phyloP scores from a whole-genome alignment of 2,329 filamentous ascomycete species.

The Cladobotryum protrusum region DNA sequence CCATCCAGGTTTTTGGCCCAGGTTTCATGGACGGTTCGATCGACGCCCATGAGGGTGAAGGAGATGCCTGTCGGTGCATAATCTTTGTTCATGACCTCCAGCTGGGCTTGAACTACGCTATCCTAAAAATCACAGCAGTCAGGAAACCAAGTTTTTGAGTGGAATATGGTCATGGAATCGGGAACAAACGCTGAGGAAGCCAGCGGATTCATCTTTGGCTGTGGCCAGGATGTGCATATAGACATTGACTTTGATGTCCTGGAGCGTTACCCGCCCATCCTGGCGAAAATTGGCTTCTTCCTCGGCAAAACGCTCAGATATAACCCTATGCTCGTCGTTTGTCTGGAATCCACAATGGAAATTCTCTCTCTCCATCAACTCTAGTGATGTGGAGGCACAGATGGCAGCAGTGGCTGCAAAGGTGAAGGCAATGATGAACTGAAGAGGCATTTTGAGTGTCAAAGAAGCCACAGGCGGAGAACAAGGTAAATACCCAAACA shows the following conservation, averaged over 20 bases:
- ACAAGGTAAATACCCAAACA: too few relatives aligned
- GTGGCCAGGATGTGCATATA: conserved; percentile 8
- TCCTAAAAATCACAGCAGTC: conserved; percentile 1
- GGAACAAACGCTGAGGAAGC: not conserved
- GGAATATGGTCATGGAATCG: not conserved
- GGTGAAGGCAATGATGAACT: too few relatives aligned
- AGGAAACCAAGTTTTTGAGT: not conserved
- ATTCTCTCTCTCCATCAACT: not conserved
- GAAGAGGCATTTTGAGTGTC: too few relatives aligned
- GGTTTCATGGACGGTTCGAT: conserved; percentile 37
- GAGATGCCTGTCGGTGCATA: conserved; percentile 36
- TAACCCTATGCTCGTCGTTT: not conserved
- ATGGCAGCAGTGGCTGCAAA: too few relatives aligned
- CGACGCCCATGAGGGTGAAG: conserved; percentile 37
- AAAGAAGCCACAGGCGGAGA: too few relatives aligned
- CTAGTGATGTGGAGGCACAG: too few relatives aligned
- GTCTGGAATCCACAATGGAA: not conserved
- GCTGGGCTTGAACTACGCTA: conserved; percentile 26
- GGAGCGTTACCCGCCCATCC: not conserved
- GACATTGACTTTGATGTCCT: conserved; percentile 2
- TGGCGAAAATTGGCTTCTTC: not conserved
- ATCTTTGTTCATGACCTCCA: conserved; percentile 37
- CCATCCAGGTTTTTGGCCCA: conserved; percentile 37
- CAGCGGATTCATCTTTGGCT: not conserved
- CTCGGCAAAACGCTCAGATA: not conserved